Base-by-base conservation (phyloP, 768 basidiomycete genomes). In the Trametes coccinea region DNA sequence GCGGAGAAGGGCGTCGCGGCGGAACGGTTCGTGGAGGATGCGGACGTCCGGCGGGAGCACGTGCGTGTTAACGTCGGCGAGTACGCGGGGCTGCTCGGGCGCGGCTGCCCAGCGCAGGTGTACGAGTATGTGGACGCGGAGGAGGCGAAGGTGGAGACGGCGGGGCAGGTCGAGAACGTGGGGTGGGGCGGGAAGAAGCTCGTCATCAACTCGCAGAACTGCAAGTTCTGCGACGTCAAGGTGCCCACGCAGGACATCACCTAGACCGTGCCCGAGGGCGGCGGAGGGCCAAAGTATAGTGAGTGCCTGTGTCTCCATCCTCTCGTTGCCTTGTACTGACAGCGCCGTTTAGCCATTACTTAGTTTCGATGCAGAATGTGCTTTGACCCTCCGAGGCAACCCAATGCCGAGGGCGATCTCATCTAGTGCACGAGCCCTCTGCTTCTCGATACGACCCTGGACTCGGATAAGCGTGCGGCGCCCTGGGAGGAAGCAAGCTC, bases 271-370 rank as follows among this genome's bases (percentile, higher is more conserved):
- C 97, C 97, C 0, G 95, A 98, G 76, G 96, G 95, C 10, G 91
- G 93, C 11, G 96, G 96, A 37, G 96, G 96, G 53, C 96, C 95
- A 40, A 96, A 96, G 74, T 99, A 97, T 71, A 90, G 95, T 96
- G 67, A 66, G 84, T 61, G 5, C 27, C 47, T 5, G 17, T 31
- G 17, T n/a, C 27, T 29, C 8, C n/a, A 27, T 31, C 27, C 13
- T 13, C 13, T 13, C 41, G 41, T 37, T 37, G 16, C 16, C 16
- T 43, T 13, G 41, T 11, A n/a, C 41, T 43, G 13, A 43, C 16
- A 37, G 41, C 41, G 16, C 41, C 41, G 41, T n/a, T 13, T n/a
- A 43, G 41, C 41, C 16, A 43, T 43, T 13, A 43, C 41, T 11
- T 43, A 43, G 41, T 43, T 37, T 37, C 34, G 34, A 37, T 10